phyloP scores from a whole-genome alignment of 148 eudicot species.

The Cornus controversa region DNA sequence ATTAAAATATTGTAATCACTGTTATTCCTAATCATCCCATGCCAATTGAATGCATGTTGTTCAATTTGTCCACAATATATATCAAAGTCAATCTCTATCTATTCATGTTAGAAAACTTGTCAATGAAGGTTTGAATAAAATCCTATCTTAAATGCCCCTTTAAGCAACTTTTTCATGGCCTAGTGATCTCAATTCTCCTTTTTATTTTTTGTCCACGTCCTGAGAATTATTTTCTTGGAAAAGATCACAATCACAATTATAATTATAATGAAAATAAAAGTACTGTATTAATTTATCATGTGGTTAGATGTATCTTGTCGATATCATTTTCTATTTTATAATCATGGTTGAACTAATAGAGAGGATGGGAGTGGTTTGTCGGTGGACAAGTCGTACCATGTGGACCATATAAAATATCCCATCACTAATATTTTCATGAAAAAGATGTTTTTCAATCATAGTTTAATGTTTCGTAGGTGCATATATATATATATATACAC shows the following conservation, averaged over 20 bases:
- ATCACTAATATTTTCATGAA: background rate
- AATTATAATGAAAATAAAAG: no score
- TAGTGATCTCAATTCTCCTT: conserved; percentile 1
- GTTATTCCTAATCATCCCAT: conserved; percentile 1
- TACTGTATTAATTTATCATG: background rate
- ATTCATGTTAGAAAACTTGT: conserved; percentile 6
- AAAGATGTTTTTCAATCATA: background rate
- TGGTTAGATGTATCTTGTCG: background rate
- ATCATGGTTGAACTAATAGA: background rate
- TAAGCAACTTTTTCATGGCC: background rate
- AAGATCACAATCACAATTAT: background rate
- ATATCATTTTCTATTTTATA: conserved; percentile 1
- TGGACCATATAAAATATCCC: conserved; percentile 9
- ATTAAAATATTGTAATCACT: background rate
- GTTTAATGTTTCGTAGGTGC: background rate
- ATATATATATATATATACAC: no score
- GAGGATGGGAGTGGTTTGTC: conserved; percentile 9
- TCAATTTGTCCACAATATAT: background rate
- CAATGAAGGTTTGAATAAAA: conserved; percentile 14
- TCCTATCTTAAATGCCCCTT: background rate
- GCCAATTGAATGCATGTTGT: background rate
- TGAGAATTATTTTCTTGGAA: background rate
- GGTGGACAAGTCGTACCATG: conserved; percentile 9
- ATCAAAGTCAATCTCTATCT: conserved; percentile 17
- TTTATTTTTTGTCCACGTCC: background rate